Percentiles rank a stretch among this genome's conserved stretches.
These are phyloP conservation scores for Suhomyces tanzawaensis DNA, from an alignment of 805 yeast genomes.

Conservation along the genomic window DNA sequence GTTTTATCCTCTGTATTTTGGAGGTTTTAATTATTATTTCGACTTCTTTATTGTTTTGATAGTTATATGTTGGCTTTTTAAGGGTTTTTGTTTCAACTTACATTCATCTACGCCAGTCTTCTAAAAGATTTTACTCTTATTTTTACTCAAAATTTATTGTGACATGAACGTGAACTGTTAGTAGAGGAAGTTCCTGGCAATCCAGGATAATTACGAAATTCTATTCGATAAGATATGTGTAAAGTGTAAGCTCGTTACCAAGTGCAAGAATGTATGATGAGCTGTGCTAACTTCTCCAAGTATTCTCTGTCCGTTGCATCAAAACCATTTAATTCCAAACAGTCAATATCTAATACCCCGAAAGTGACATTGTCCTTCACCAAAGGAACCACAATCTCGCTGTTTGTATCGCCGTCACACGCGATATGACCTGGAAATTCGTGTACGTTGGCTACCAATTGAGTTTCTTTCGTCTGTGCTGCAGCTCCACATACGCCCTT, in stretches of 20 bases:
- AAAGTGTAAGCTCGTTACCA: too few species aligned
- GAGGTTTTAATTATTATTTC: neutral
- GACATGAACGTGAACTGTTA: slow-evolving; percentile 1
- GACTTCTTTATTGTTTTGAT: neutral
- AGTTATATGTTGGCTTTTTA: neutral
- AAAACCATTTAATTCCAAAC: slow-evolving; percentile 64
- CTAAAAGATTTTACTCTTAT: slow-evolving; percentile 1
- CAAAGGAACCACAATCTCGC: slow-evolving; percentile 88
- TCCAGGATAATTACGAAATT: neutral
- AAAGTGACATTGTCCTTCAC: slow-evolving; percentile 38
- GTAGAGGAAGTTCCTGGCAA: neutral
- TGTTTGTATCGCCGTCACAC: slow-evolving; percentile 91
- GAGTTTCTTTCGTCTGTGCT: slow-evolving; percentile 57
- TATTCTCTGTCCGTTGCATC: slow-evolving; percentile 55
- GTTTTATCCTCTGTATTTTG: neutral
- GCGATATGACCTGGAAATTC: slow-evolving; percentile 91
- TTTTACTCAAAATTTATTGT: slow-evolving; percentile 5
- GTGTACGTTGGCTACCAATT: slow-evolving; percentile 74
- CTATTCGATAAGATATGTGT: too few species aligned
- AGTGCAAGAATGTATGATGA: slow-evolving; percentile 53
- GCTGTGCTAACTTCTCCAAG: slow-evolving; percentile 57
- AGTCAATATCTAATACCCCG: slow-evolving; percentile 89
- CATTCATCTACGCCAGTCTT: neutral
- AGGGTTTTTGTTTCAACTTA: neutral
- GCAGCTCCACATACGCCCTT: slow-evolving; percentile 93